Base-by-base conservation (phyloP, 768 basidiomycete species). In the Termitomyces sp. region DNA sequence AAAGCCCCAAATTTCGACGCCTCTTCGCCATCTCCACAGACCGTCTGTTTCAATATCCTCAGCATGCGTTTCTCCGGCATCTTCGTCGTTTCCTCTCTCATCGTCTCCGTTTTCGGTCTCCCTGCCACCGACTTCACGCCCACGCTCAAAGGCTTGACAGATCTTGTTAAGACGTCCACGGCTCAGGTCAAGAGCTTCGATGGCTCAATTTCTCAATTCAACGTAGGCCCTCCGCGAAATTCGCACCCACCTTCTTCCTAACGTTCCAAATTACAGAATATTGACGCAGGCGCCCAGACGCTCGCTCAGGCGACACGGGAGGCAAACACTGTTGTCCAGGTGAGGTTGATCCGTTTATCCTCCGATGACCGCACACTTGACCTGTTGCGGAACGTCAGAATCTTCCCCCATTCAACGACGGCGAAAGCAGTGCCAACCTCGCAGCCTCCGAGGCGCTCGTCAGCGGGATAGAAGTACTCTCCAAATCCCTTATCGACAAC, bases 1-100 rank as follows among this genome's bases (percentile, higher is more conserved):
- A 49, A 34, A 14, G 20, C 34, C 32, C 9, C 3, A 5, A 24
- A 1, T 22, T 37, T 18, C 3, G 2, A 9, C 5, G 20, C 9
- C 9, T 37, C 26, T 26, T 10, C 3, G 0, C 18, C 16, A 37
- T 26, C 49, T 34, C 22, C 8, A 29, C 46, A 46, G 12, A 27
- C 16, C 3, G 5, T 50, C 20, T 7, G n/a, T 22, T 24, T 34
- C 22, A 37, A 7, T 36, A 50, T 18, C 49, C 0, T 26, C 34
- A 50, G 24, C 34, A 50, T 50, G 49, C 49, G 49, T 26, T 50
- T 50, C 37, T 51, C 50, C 7, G 37, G 50, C 12, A 6, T 51
- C 39, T 39, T 37, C 18, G 24, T 51, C 5, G 37, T 20, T 26
- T 51, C 50, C 6, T 39, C 50, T n/a, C 36, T 51, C 18, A n/a